phyloP scores from a whole-genome alignment of 345 rosid genomes.

The Noccaea caerulescens region DNA sequence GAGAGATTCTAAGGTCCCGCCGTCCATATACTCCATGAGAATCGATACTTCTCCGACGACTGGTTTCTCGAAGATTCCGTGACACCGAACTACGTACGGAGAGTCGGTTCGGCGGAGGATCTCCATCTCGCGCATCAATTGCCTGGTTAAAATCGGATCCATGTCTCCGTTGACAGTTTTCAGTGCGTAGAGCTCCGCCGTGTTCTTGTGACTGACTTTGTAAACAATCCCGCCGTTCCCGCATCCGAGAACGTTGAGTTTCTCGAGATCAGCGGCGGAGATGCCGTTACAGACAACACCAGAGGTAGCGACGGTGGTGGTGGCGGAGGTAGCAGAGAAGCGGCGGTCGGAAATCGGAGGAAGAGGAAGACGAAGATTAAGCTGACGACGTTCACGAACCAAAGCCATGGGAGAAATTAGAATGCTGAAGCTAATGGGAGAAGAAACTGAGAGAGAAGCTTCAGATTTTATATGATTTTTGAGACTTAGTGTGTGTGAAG shows the following conservation, averaged over 20 bases:
- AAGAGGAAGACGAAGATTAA: conserved; percentile 81
- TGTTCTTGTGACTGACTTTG: conserved; percentile 64
- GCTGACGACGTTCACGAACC: conserved; percentile 77
- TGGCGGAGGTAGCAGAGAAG: conserved; percentile 30
- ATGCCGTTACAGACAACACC: conserved; percentile 25
- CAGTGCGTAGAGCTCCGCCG: conserved; percentile 65
- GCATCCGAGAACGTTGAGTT: conserved; percentile 68
- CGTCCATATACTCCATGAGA: conserved; percentile 84
- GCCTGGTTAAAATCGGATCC: conserved; percentile 64
- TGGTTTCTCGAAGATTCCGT: conserved; percentile 63
- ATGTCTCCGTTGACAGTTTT: conserved; percentile 66
- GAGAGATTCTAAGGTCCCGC: conserved; percentile 66
- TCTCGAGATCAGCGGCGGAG: conserved; percentile 62
- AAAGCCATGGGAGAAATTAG: conserved; percentile 52
- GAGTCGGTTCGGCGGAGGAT: conserved; percentile 85
- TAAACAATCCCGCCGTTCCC: conserved; percentile 91
- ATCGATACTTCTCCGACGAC: conserved; percentile 65
- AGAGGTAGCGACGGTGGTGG: conserved; percentile 11
- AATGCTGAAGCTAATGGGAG: conserved; percentile 8
- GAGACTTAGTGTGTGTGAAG: background rate
- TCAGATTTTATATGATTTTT: conserved; percentile 13
- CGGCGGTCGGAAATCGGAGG: conserved; percentile 46
- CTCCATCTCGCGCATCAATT: conserved; percentile 69
- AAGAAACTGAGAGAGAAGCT: background rate
- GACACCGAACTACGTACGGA: conserved; percentile 62